A percentile compares a stretch with the other conserved stretches of the same genome.
Conservation (phyloP, 805 yeast genomes). For the Metschnikowia kofuensis region DNA sequence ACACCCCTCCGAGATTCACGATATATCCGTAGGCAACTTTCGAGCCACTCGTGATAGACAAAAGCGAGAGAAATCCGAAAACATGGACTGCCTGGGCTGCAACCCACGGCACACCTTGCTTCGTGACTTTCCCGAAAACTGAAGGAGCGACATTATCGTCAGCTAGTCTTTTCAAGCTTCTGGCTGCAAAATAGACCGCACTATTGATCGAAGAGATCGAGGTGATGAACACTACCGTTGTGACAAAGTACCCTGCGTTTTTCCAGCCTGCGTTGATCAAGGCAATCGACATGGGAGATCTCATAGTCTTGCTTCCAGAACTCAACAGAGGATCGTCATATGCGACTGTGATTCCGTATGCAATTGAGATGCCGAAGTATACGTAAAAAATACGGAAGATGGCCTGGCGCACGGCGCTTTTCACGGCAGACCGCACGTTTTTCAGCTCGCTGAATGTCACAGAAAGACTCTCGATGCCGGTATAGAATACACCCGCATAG, state of each 20-base stretch:
- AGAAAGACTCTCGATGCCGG: conserved; percentile 8
- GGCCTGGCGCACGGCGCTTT: conserved; percentile 12
- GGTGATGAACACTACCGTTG: conserved; percentile 12
- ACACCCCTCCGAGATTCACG: conserved; percentile 20
- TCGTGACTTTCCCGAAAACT: conserved; percentile 9
- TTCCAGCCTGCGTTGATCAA: conserved; percentile 14
- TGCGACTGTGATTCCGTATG: conserved; percentile 6
- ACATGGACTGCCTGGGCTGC: conserved; percentile 15
- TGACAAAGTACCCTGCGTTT: conserved; percentile 13
- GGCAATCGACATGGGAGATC: conserved; percentile 16
- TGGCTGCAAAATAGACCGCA: conserved; percentile 11
- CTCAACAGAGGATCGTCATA: conserved; percentile 7
- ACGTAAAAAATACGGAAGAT: conserved; percentile 8
- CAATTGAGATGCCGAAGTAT: conserved; percentile 5
- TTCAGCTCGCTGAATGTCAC: conserved; percentile 10
- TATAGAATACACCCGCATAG: conserved; percentile 9
- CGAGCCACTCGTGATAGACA: conserved; percentile 17
- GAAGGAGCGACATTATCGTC: conserved; percentile 13
- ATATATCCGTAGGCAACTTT: conserved; percentile 20
- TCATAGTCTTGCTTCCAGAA: conserved; percentile 9
- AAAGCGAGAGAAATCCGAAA: conserved; percentile 19
- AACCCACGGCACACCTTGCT: conserved; percentile 15
- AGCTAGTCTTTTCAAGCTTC: conserved; percentile 10
- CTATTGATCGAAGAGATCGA: conserved; percentile 14
- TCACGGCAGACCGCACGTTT: conserved; percentile 7